Conservation (phyloP, 2,329 filamentous ascomycete species). For the Xylaria sp. region DNA sequence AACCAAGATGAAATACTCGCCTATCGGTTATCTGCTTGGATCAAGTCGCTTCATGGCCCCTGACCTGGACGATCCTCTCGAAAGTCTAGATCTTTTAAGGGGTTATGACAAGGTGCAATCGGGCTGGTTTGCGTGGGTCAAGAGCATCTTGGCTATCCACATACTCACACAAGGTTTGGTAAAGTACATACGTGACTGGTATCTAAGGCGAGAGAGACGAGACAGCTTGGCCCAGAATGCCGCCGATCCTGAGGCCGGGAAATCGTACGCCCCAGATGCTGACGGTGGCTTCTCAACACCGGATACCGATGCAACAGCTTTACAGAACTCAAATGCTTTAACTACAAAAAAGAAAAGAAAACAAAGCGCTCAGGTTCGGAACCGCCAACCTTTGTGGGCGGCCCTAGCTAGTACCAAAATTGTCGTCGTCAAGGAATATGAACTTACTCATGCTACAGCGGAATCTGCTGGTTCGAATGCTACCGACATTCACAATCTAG, state of each 20-base stretch:
- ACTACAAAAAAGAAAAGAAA: conserved; percentile 85
- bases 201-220: conserved; percentile 67
- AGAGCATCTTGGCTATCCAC: conserved; percentile 76
- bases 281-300: conserved; percentile 62
- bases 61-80: conserved; percentile 60
- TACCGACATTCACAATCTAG: conserved; percentile 80
- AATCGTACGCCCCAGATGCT: conserved; percentile 54
- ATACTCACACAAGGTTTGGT: conserved; percentile 79
- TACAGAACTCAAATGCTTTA: conserved; percentile 64
- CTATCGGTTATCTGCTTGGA: conserved; percentile 58
- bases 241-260: conserved; percentile 72
- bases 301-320: conserved; percentile 63
- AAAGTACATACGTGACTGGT: conserved; percentile 75
- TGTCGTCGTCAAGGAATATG: conserved; percentile 91
- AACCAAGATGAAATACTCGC: conserved; percentile 60
- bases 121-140: conserved; percentile 71
- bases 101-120: conserved; percentile 64
- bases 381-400: conserved; percentile 92
- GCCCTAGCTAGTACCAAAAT: conserved; percentile 96
- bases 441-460: conserved; percentile 79
- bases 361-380: conserved; percentile 89
- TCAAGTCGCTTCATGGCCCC: conserved; percentile 58
- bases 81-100: conserved; percentile 52
- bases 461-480: conserved; percentile 79
- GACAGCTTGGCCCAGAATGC: conserved; percentile 60